Base-by-base conservation (phyloP, 495 filamentous ascomycete genomes). In the Melanomma pulvis-pyrius region DNA sequence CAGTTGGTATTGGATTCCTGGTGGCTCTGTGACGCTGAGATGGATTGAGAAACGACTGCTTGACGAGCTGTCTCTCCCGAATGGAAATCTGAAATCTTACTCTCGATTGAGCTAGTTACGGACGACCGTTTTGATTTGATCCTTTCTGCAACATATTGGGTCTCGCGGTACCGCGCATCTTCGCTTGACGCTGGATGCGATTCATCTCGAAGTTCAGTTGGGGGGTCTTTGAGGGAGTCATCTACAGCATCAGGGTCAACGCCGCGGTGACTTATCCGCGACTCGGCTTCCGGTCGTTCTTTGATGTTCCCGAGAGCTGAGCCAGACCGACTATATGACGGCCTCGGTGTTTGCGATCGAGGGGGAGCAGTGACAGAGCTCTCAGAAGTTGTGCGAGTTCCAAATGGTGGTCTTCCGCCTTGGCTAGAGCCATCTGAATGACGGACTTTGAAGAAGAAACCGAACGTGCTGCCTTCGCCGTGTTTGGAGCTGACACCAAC, bases 401-500 rank as follows among this genome's bases (percentile, higher is more conserved):
- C 52, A 9, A 67, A 58, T 15, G 59, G 36, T 7, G 68, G 63
- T 25, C 61, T 36, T 25, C 65, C 60, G 2, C 53, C 53, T 50
- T 66, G 55, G 3, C 9, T 51, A 1, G 67, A 3, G 4, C 61
- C 57, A 39, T 71, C 64, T 21, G 63, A 59, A 22, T 67, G 63
- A 13, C 67, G 63, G 1, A 69, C 74, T 59, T 70, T 75, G 65
- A 77, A 72, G 58, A 72, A 78, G 63, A 75, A 78, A 15, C 56
- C 74, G 59, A 78, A 78, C 0, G 76, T 77, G 22, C 60, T 70
- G 28, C 76, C 76, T 25, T 61, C 49, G 17, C 73, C 74, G 30
- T 74, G 68, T 59, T 71, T 71, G 0, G 74, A 75, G 34, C 68
- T 71, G 6, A 78, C 76, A 13, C 76, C 76, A 34, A 78, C 75